Conservation (phyloP, 129 eudicot genomes). For the Flaveria bidentis region DNA sequence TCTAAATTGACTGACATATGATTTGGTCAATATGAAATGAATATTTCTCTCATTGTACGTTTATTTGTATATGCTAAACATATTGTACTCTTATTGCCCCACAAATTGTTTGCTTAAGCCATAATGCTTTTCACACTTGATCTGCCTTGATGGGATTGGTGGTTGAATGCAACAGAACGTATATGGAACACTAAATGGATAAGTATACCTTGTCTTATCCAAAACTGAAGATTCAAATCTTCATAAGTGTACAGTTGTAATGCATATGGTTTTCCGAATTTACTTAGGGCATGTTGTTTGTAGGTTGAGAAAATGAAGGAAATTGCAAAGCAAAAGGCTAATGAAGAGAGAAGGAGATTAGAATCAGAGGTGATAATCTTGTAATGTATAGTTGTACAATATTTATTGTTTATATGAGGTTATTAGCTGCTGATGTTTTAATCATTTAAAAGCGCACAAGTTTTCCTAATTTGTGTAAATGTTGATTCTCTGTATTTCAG, state of each 20-base stretch:
- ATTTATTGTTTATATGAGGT: constrained; percentile 3
- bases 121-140: not conserved
- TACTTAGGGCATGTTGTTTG: constrained; percentile 16
- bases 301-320: constrained; percentile 98
- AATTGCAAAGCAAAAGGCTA: constrained; percentile 83
- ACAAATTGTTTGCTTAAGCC: constrained; percentile 1
- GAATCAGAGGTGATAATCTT: constrained; percentile 77
- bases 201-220: not conserved
- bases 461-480: constrained; percentile 5
- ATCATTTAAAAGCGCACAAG: not conserved
- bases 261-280: constrained; percentile 5
- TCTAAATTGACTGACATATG: not conserved
- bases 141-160: constrained; percentile 2
- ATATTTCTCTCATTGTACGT: not conserved
- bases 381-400: not conserved
- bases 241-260: not conserved
- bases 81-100: constrained; percentile 12
- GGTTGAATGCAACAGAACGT: constrained; percentile 8
- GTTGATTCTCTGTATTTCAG: constrained; percentile 42
- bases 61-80: not conserved
- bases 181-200: not conserved
- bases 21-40: not conserved
- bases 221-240: not conserved
- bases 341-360: constrained; percentile 73
- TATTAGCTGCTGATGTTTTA: constrained; percentile 13